Percentiles rank a stretch among this genome's conserved stretches.
These are phyloP conservation scores for Babesia gibsoni DNA, from an alignment of 169 alveolate genomes.

Conservation along the genomic window DNA sequence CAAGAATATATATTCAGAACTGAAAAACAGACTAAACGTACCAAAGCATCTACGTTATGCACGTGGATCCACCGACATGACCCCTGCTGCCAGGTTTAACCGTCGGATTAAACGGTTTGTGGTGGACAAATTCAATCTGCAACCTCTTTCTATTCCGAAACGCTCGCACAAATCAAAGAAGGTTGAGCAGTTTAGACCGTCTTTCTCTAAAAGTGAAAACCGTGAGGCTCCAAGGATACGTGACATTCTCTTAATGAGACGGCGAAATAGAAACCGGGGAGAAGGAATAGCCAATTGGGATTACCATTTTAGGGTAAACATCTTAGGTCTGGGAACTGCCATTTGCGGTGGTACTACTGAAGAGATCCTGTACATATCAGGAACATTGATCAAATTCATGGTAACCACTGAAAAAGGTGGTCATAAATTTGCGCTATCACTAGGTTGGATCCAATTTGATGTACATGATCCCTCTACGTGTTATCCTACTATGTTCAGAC, in stretches of 20 bases:
- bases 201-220: not conserved
- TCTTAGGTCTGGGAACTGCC: constrained; percentile 51
- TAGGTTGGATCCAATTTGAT: constrained; percentile 64
- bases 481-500: constrained; percentile 56
- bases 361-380: constrained; percentile 51
- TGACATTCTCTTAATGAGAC: too few species aligned
- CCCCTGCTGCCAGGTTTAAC: not conserved
- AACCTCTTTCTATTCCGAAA: not conserved
- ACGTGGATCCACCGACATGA: not conserved
- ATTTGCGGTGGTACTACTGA: constrained; percentile 40
- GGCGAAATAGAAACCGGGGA: not conserved
- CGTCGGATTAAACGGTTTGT: not conserved
- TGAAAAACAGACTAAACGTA: constrained; percentile 15
- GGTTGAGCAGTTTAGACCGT: not conserved
- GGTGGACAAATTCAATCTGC: not conserved
- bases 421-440: constrained; percentile 11
- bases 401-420: constrained; percentile 40
- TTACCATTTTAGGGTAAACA: constrained; percentile 19
- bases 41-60: not conserved
- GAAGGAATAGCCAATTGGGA: constrained; percentile 12
- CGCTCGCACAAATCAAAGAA: not conserved
- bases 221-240: not conserved
- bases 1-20: constrained; percentile 2
- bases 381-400: constrained; percentile 30
- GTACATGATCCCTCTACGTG: constrained; percentile 59